Conservation (phyloP, 371 early-diverging fungal species). For the Enterocytospora artemiae region DNA sequence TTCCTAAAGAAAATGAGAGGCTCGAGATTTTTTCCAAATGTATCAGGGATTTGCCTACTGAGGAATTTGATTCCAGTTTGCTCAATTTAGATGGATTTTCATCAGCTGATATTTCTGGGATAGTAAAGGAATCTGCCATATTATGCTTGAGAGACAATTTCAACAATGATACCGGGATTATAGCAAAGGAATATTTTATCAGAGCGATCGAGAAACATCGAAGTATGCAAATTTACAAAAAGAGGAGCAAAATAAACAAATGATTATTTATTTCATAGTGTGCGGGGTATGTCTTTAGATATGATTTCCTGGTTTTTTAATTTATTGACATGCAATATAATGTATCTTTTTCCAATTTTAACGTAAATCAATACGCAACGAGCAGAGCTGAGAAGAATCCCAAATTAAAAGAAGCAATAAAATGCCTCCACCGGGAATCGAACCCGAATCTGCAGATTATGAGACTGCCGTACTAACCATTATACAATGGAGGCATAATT, state of each 20-base stretch:
- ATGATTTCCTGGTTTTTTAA: too few species aligned
- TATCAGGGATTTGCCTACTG: slow-evolving; percentile 36
- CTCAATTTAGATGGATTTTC: slow-evolving; percentile 51
- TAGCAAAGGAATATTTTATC: slow-evolving; percentile 16
- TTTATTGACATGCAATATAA: too few species aligned
- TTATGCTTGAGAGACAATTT: slow-evolving; percentile 47
- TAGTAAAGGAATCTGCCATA: slow-evolving; percentile 52
- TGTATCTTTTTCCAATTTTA: too few species aligned
- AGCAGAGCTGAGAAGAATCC: too few species aligned
- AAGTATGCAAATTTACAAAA: slow-evolving; percentile 17
- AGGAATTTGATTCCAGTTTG: slow-evolving; percentile 30
- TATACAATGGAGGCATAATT: slow-evolving; percentile 17
- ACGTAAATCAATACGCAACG: too few species aligned
- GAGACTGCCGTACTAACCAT: slow-evolving; percentile 26
- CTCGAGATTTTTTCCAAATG: slow-evolving; percentile 55
- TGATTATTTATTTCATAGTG: too few species aligned
- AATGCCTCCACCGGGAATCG: slow-evolving; percentile 25
- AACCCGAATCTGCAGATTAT: slow-evolving; percentile 26
- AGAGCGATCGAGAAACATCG: slow-evolving; percentile 8
- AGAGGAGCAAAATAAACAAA: too few species aligned
- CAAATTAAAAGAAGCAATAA: slow-evolving; percentile 5
- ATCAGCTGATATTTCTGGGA: slow-evolving; percentile 55
- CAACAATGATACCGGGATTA: slow-evolving; percentile 16
- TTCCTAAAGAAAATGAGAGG: slow-evolving; percentile 62
- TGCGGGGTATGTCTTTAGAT: too few species aligned